Conservation (phyloP, 2,329 filamentous ascomycete species). For the Paracamarosporium sp. region DNA sequence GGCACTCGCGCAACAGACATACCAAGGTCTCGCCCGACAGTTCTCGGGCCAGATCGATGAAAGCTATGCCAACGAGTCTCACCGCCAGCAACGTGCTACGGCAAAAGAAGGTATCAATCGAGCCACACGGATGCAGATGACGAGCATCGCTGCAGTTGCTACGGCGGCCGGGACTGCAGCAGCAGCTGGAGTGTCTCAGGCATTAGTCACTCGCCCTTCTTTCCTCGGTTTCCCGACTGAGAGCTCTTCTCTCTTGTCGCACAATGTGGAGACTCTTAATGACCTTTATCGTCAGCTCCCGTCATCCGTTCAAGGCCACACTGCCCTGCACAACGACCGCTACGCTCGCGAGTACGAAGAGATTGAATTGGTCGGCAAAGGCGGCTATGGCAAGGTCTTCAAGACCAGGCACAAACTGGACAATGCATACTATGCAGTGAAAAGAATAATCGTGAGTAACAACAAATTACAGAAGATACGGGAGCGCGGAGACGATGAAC, state of each 20-base stretch:
- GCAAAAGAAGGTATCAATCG: conserved; percentile 49
- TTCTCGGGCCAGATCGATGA: conserved; percentile 47
- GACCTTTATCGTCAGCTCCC: conserved; percentile 22
- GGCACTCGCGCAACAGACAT: conserved; percentile 45
- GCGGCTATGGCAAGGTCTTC: conserved; percentile 71
- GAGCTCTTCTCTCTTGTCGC: background rate
- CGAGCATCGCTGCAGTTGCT: conserved; percentile 19
- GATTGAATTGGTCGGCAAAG: conserved; percentile 65
- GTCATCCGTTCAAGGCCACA: conserved; percentile 32
- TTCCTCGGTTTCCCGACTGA: background rate
- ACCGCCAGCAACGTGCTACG: conserved; percentile 38
- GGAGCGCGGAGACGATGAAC: conserved; percentile 58
- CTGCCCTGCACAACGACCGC: conserved; percentile 38
- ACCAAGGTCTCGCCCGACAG: conserved; percentile 45
- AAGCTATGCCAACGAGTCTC: conserved; percentile 47
- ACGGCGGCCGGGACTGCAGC: conserved; percentile 11
- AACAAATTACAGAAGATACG: conserved; percentile 60
- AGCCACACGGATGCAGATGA: conserved; percentile 32
- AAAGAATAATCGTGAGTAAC: conserved; percentile 67
- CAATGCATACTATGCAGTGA: conserved; percentile 68
- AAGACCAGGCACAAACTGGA: conserved; percentile 68
- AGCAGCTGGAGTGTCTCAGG: conserved; percentile 28
- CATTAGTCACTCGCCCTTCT: conserved; percentile 25
- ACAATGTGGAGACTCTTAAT: conserved; percentile 14
- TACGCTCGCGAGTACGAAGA: conserved; percentile 43